Conservation (phyloP, 78 protist genomes). For the Abeoforma whisleri region DNA sequence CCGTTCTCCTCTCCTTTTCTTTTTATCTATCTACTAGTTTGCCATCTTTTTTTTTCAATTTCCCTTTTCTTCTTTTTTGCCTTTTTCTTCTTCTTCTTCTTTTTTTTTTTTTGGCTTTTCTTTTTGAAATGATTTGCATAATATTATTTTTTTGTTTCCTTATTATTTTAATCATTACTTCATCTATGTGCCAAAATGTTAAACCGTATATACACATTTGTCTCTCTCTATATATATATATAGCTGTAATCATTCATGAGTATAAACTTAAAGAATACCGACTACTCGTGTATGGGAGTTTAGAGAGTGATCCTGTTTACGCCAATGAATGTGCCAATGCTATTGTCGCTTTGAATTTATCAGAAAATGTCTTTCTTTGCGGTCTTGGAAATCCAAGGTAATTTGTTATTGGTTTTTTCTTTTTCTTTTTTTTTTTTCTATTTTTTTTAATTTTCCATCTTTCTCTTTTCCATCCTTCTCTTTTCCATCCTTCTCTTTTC, state of each 20-base stretch:
- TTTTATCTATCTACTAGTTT: too few species aligned
- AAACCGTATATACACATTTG: slow-evolving; percentile 3
- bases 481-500: too few species aligned
- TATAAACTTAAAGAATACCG: slow-evolving; percentile 14
- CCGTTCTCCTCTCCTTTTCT: too few species aligned
- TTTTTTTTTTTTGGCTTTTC: too few species aligned
- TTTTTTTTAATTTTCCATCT: too few species aligned
- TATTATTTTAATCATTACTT: neutral
- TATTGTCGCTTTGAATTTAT: neutral
- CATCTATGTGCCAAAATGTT: neutral
- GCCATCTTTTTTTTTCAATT: too few species aligned
- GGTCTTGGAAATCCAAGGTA: slow-evolving; percentile 37
- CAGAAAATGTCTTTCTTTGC: slow-evolving; percentile 7
- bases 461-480: too few species aligned
- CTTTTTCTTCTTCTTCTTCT: too few species aligned
- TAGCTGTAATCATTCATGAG: neutral
- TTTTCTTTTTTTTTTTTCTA: too few species aligned
- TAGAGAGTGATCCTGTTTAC: slow-evolving; percentile 31
- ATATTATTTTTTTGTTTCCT: neutral
- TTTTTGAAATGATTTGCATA: too few species aligned
- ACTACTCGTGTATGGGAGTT: slow-evolving; percentile 28
- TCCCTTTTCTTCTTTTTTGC: too few species aligned
- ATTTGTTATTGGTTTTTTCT: too few species aligned
- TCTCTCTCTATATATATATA: neutral
- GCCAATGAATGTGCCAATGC: slow-evolving; percentile 28